phyloP scores from a whole-genome alignment of 495 filamentous ascomycete species.

The Neurospora sp. region DNA sequence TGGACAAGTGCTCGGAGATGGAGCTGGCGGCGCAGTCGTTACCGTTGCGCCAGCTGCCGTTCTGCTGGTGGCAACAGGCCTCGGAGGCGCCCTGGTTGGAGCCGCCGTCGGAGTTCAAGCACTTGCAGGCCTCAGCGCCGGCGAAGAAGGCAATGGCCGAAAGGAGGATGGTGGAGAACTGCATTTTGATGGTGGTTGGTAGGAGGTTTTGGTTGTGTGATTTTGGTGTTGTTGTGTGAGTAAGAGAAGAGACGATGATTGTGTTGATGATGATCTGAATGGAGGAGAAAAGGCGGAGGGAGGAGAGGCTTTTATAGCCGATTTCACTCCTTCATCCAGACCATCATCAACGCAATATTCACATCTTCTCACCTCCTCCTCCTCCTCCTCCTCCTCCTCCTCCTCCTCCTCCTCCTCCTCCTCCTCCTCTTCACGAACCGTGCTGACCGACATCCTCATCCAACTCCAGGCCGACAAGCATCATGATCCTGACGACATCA shows the following conservation, averaged over 20 bases:
- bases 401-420: not conserved
- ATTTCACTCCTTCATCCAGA: not conserved
- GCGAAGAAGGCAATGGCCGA: not conserved
- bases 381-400: not conserved
- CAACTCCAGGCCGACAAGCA: not conserved
- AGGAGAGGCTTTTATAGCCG: not conserved
- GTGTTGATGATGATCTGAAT: not conserved
- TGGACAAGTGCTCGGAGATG: constrained; percentile 37
- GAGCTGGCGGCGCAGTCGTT: constrained; percentile 33
- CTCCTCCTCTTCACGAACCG: not conserved
- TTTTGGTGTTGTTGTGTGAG: not conserved
- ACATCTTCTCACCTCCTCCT: not conserved
- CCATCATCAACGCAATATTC: no score
- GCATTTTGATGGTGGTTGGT: not conserved
- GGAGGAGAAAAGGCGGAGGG: not conserved
- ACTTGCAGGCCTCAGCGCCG: not conserved
- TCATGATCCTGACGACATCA: not conserved
- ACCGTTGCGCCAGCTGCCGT: not conserved
- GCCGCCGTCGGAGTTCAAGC: not conserved
- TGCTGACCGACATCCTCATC: not conserved
- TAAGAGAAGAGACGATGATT: not conserved
- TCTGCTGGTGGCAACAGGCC: not conserved
- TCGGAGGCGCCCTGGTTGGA: not conserved
- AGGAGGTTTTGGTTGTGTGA: not conserved
- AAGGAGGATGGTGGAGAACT: not conserved